Conservation (phyloP, 2,329 filamentous ascomycete genomes). For the Neoscytalidium dimidiatum region DNA sequence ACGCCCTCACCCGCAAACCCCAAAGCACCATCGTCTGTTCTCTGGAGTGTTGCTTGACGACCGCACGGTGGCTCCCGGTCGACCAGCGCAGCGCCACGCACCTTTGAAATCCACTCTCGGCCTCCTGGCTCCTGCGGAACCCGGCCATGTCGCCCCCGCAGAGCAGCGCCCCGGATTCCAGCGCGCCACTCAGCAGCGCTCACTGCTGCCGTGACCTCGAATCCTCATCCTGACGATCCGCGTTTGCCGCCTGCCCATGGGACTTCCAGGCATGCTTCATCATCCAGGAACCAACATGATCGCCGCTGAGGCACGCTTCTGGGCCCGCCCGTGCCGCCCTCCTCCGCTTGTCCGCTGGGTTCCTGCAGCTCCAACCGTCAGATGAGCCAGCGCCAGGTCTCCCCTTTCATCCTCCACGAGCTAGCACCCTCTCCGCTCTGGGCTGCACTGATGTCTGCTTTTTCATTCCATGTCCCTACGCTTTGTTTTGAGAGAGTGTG, state of each 20-base stretch:
- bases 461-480: too few relatives aligned
- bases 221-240: not conserved
- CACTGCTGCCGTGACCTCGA: not conserved
- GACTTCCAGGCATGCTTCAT: not conserved
- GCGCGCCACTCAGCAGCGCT: not conserved
- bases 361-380: not conserved
- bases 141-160: not conserved
- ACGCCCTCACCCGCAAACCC: not conserved
- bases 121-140: not conserved
- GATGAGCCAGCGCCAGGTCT: not conserved
- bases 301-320: not conserved
- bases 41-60: not conserved
- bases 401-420: too few relatives aligned
- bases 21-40: not conserved
- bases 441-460: too few relatives aligned
- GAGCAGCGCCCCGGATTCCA: not conserved
- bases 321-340: not conserved
- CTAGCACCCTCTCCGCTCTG: too few relatives aligned
- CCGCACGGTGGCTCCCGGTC: not conserved
- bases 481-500: too few relatives aligned
- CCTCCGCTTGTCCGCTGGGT: too few relatives aligned
- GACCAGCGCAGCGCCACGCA: not conserved
- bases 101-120: not conserved
- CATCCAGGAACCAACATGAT: not conserved
- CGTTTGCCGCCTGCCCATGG: not conserved